Conservation (phyloP, 2,329 filamentous ascomycete genomes). For the Fusarium sp. region DNA sequence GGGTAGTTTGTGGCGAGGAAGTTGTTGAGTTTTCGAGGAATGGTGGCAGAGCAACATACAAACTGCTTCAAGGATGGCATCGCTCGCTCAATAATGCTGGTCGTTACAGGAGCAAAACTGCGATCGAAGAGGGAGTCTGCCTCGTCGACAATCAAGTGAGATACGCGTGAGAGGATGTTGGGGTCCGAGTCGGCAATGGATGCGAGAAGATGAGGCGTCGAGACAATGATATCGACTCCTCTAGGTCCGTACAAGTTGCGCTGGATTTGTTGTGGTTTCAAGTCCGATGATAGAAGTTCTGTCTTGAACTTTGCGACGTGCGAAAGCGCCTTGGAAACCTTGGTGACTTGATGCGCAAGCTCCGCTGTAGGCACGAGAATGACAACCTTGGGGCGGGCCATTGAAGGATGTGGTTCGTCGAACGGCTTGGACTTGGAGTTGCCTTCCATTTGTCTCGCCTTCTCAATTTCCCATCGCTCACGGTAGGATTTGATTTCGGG, state of each 20-base stretch:
- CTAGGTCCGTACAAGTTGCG: slow-evolving; percentile 82
- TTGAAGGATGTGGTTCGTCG: slow-evolving; percentile 77
- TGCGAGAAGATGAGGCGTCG: slow-evolving; percentile 89
- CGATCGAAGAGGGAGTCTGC: slow-evolving; percentile 96
- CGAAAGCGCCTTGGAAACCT: slow-evolving; percentile 82
- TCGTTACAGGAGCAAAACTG: slow-evolving; percentile 88
- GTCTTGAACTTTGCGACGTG: slow-evolving; percentile 90
- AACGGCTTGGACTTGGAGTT: slow-evolving; percentile 72
- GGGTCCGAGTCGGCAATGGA: slow-evolving; percentile 92
- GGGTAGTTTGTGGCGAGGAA: slow-evolving; percentile 87
- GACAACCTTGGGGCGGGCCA: slow-evolving; percentile 83
- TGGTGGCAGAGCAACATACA: slow-evolving; percentile 94
- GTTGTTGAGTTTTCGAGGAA: slow-evolving; percentile 88
- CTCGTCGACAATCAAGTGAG: slow-evolving; percentile 91
- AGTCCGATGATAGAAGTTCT: slow-evolving; percentile 82
- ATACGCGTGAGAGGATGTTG: slow-evolving; percentile 91
- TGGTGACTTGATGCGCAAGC: slow-evolving; percentile 87
- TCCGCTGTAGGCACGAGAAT: slow-evolving; percentile 94
- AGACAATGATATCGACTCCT: slow-evolving; percentile 87
- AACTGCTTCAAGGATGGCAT: slow-evolving; percentile 86
- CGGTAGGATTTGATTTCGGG: slow-evolving; percentile 69
- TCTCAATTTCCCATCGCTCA: slow-evolving; percentile 66
- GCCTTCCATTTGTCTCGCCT: slow-evolving; percentile 65
- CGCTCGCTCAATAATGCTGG: slow-evolving; percentile 82
- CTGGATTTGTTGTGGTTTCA: slow-evolving; percentile 83